Base-by-base conservation (phyloP, 78 protist genomes). In the Bodo saltans region DNA sequence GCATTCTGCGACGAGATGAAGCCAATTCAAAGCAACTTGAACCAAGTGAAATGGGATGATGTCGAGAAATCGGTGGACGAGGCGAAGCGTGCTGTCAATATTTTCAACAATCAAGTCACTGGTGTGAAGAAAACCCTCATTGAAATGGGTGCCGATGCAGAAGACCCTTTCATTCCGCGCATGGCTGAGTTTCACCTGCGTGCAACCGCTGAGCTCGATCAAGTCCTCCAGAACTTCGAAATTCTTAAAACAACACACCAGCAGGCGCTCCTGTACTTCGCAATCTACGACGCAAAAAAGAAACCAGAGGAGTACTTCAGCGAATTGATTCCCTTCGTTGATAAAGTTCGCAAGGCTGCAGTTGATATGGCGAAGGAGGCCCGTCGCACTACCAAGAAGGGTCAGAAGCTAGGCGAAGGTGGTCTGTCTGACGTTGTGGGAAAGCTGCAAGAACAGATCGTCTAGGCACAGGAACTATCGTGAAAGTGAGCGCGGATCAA, bases 91-190 rank as follows among this genome's bases (percentile, higher is more conserved):
- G 72, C 67, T 33, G 69, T 76, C 39, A 23, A 47, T 33, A 76
- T 42, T 47, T 76, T 76, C 79, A 74, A 27, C n/a, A 74, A 39
- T 12, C 23, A 39, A 3, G 34, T n/a, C 79, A 76, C 12, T 33
- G 12, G 28, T 25, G 81, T 76, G 27, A 34, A 71, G 39, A 71
- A 42, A 11, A 73, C 2, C 12, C 2, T 32, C 17, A 67, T 38
- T 23, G 69, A 11, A 12, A 67, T 28, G 17, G 81, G 12, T 8
- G 8, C 67, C 23, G 81, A 76, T 12, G 81, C 38, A 3, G 81
- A 39, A 8, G 81, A 76, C 69, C 81, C 81, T 3, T 76, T 76
- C 35, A 27, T 4, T 12, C 81, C 81, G 30, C 12, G 35, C 69
- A 76, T 76, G 81, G 35, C 68, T 26, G 72, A 4, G 30, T 76